Evolutionary conservation across 2,329 filamentous ascomycete genomes (phyloP), one percentile per base, ranked within the genome.

Genomic region (Diaporthe citriasiana): DNA sequence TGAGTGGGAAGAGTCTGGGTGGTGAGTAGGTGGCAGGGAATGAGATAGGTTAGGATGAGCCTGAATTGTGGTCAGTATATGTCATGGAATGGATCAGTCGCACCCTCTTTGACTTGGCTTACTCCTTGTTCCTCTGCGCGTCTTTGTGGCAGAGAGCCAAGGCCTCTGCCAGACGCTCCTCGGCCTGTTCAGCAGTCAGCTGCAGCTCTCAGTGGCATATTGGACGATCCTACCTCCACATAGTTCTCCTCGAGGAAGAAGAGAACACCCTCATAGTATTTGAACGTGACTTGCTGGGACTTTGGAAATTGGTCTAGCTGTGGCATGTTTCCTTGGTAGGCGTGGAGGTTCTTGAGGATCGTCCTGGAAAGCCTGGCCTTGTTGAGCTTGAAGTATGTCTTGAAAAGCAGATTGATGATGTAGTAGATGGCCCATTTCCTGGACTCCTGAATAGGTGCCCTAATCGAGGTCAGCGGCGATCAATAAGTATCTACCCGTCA

Each of bases 371-470:
- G 87, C n/a, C 91, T 92, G 73, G 97, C 93, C 45, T 93, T 94
- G 84, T 97, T 98, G 76, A 98, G 87, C 86, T 94, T 97, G 87
- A 99, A 99, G 83, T 98, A 98, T 1, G 95, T 98, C 84, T 98
- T 98, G 90, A 99, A 99, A 19, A 98, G 88, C 10, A 99, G 89
- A 81, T 98, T 98, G 80, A 95, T 95, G 77, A 96, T 93, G 82
- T 95, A 95, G 85, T 99, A 99, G 63, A 98, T 94, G 9, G 95
- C 97, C 97, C 97, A 99, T 89, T 98, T 99, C 71, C 97, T 92
- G 12, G 96, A 98, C 79, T 97, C 93, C 80, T 95, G 92, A 57
- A 98, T 86, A 19, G 93, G 92, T 75, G 94, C 93, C 83, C 94
- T 96, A 79, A 15, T 71, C 27, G 8, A 9, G 25, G 71, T 73